Percentiles rank a stretch among this genome's conserved stretches.
Conservation (phyloP, 352 stramenopile genomes). For the Globisporangium carolinianum region DNA sequence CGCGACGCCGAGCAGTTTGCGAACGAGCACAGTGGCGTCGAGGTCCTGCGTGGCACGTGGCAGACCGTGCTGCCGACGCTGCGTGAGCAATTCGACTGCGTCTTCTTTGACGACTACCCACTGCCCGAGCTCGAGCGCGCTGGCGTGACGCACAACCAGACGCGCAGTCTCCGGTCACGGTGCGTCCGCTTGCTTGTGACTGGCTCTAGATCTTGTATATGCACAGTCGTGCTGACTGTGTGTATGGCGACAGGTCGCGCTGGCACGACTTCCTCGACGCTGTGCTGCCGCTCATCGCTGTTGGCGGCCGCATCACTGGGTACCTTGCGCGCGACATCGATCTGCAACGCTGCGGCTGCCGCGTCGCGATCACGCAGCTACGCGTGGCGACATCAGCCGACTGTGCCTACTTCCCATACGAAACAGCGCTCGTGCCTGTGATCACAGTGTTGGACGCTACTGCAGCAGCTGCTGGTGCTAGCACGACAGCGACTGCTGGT, state of each 20-base stretch:
- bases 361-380: constrained; percentile 21
- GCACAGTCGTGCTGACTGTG: not conserved
- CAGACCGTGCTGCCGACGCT: constrained; percentile 46
- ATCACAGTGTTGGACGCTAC: constrained; percentile 43
- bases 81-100: constrained; percentile 50
- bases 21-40: constrained; percentile 19
- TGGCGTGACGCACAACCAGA: constrained; percentile 12
- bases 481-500: too few relatives aligned
- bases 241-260: constrained; percentile 24
- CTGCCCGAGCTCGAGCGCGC: constrained; percentile 40
- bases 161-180: constrained; percentile 7
- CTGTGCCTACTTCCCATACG: constrained; percentile 66
- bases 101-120: constrained; percentile 83
- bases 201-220: not conserved
- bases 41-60: constrained; percentile 62
- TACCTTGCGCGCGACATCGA: constrained; percentile 56
- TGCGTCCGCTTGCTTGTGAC: not conserved
- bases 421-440: constrained; percentile 49
- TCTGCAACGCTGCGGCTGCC: constrained; percentile 35
- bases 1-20: constrained; percentile 40
- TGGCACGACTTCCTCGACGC: constrained; percentile 72
- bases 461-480: not conserved
- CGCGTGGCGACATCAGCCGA: constrained; percentile 28
- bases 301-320: constrained; percentile 50
- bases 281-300: constrained; percentile 32